These are phyloP conservation scores for Fraxinus paxiana DNA, from an alignment of 305 asterid genomes.

Conservation along the genomic window DNA sequence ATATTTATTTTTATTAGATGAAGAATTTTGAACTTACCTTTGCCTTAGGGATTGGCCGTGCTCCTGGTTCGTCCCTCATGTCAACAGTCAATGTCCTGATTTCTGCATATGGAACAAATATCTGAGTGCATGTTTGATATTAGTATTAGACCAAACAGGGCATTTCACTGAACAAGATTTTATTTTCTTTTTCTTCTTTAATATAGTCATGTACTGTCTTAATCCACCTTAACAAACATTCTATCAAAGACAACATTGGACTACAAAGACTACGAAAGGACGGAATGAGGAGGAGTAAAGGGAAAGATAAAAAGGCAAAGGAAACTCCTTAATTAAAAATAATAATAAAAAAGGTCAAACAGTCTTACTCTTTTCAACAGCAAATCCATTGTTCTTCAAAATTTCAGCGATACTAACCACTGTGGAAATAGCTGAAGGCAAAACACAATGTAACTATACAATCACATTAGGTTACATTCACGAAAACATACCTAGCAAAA, in stretches of 20 bases:
- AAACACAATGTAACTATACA: background rate
- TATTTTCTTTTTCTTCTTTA: background rate
- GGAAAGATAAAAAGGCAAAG: background rate
- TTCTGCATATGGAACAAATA: conserved; percentile 31
- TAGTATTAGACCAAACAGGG: background rate
- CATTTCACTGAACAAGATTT: background rate
- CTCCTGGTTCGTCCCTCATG: conserved; percentile 65
- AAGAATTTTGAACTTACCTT: conserved; percentile 35
- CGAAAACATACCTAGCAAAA: background rate
- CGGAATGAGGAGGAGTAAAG: background rate
- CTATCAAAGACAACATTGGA: background rate
- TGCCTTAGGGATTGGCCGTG: conserved; percentile 63
- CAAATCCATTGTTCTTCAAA: conserved; percentile 69
- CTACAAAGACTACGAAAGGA: background rate
- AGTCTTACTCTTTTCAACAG: conserved; percentile 59
- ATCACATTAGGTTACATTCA: background rate
- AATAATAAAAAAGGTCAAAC: background rate
- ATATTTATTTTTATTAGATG: background rate
- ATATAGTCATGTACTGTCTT: background rate
- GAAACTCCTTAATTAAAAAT: background rate
- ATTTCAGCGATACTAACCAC: conserved; percentile 75
- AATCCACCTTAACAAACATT: background rate
- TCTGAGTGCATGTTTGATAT: background rate
- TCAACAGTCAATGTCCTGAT: conserved; percentile 66
- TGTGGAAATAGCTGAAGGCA: conserved; percentile 58